Evolutionary conservation across 2,329 filamentous ascomycete species (phyloP), one percentile per base, ranked within the genome.

Genomic region (Seiridium cupressi): DNA sequence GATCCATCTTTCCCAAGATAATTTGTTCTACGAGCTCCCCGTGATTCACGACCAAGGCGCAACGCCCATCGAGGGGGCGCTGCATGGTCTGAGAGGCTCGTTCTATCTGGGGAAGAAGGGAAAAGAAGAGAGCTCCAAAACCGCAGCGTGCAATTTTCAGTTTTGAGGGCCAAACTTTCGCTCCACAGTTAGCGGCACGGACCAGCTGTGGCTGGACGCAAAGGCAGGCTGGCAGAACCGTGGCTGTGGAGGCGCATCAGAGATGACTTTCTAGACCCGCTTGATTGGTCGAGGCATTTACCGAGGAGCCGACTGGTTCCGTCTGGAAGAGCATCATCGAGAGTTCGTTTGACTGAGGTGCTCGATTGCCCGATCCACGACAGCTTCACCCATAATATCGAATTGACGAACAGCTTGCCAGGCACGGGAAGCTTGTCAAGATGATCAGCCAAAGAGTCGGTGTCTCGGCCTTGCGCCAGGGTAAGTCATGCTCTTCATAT

Each of bases 371-470:
- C 47, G 9, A 32, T 49, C 18, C 13, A 32, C 9, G 26, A 38
- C 31, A 35, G 49, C 49, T 35, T 51, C 49, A n/a, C 18, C 26
- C 8, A 51, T 13, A 26, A 26, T 26, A 36, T 5, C 32, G 31
- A 51, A 51, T 51, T 51, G 49, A 35, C 34, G 31, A 55, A 42
- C 51, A 8, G 10, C 36, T 32, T 40, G 13, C n/a, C 11, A 18
- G 34, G 36, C 38, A 46, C 13, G 44, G 38, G 42, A 46, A 32
- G 26, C 11, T 44, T 42, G 26, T 61, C 70, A 74, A 66, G 48
- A 87, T 87, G 84, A 82, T 80, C 72, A 79, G 81, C 70, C 81
- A 84, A 69, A 77, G 84, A 77, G 78, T 84, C 70, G 84, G 84
- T 73, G 72, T 85, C 66, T 79, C 81, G 76, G 84, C 84, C 73